Percentiles rank a stretch among this genome's conserved stretches.
Evolutionary conservation across 2,329 filamentous ascomycete genomes (phyloP).

Genomic region (Penicillium sclerotiorum): DNA sequence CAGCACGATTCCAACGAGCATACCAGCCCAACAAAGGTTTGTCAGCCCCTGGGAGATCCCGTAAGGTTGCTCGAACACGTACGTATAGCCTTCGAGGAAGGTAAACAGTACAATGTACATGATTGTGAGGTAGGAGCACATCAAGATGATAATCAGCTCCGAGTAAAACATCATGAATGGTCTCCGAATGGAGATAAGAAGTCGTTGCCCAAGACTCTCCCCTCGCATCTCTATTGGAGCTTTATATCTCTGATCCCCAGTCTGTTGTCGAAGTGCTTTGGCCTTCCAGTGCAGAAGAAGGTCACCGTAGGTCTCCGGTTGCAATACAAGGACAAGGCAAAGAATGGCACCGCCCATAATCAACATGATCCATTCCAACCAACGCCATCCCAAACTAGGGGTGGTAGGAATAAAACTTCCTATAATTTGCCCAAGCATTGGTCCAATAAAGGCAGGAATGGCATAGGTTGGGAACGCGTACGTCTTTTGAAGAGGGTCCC

Average conservation of each 20-base stretch:
- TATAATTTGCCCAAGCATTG: conserved; percentile 25
- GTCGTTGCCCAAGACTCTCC: conserved; percentile 39
- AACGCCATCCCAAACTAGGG: conserved; percentile 39
- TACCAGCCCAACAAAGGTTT: conserved; percentile 51
- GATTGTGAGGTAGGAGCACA: conserved; percentile 30
- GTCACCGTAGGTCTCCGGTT: conserved; percentile 53
- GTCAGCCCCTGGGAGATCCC: conserved; percentile 49
- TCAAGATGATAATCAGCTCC: conserved; percentile 37
- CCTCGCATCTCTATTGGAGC: conserved; percentile 47
- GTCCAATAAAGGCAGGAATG: conserved; percentile 45
- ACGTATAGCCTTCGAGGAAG: conserved; percentile 49
- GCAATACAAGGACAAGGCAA: conserved; percentile 31
- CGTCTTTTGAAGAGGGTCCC: conserved; percentile 49
- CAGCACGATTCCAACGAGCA: conserved; percentile 43
- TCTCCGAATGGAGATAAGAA: conserved; percentile 38
- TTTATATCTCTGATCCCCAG: conserved; percentile 50
- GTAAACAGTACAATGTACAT: conserved; percentile 30
- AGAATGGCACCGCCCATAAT: conserved; percentile 41
- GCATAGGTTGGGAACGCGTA: conserved; percentile 56
- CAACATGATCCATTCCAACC: conserved; percentile 50
- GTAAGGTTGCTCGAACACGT: conserved; percentile 55
- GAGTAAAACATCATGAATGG: conserved; percentile 51
- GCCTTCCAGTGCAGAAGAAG: conserved; percentile 50
- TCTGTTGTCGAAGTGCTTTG: conserved; percentile 38
- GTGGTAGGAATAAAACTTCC: conserved; percentile 20